Conservation (phyloP, 2,329 filamentous ascomycete species). For the Alternaria incomplexa region DNA sequence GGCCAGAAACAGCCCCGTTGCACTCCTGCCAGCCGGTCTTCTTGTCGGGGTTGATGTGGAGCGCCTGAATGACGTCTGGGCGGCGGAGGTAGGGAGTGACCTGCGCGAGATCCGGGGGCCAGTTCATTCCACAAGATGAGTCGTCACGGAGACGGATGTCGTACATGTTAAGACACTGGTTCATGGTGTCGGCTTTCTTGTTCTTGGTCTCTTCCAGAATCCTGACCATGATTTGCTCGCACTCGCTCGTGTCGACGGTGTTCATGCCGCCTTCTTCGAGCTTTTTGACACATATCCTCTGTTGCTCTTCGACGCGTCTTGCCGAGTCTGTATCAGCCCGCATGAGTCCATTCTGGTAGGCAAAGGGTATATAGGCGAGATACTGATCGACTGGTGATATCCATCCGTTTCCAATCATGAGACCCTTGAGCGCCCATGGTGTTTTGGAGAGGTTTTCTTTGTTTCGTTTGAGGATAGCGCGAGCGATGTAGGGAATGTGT, state of each 20-base stretch:
- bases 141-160: slow-evolving; percentile 84
- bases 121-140: slow-evolving; percentile 93
- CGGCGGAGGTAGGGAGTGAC: slow-evolving; percentile 86
- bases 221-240: slow-evolving; percentile 77
- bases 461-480: slow-evolving; percentile 87
- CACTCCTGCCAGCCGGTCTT: slow-evolving; percentile 92
- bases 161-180: slow-evolving; percentile 91
- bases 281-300: slow-evolving; percentile 69
- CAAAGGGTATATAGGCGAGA: slow-evolving; percentile 80
- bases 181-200: slow-evolving; percentile 58
- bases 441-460: slow-evolving; percentile 55
- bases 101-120: slow-evolving; percentile 83
- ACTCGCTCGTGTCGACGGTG: slow-evolving; percentile 71
- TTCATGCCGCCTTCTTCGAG: slow-evolving; percentile 65
- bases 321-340: slow-evolving; percentile 68
- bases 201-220: slow-evolving; percentile 72
- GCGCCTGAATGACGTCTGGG: slow-evolving; percentile 75
- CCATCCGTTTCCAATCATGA: slow-evolving; percentile 98
- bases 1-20: slow-evolving; percentile 74
- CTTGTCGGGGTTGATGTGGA: slow-evolving; percentile 84
- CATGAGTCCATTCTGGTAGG: slow-evolving; percentile 77
- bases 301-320: slow-evolving; percentile 70
- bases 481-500: slow-evolving; percentile 96
- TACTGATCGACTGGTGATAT: slow-evolving; percentile 92
- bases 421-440: slow-evolving; percentile 79